Percentiles rank a stretch among this genome's conserved stretches.
phyloP scores from a whole-genome alignment of 2,329 filamentous ascomycete species.

The Trichoderma lentiforme region DNA sequence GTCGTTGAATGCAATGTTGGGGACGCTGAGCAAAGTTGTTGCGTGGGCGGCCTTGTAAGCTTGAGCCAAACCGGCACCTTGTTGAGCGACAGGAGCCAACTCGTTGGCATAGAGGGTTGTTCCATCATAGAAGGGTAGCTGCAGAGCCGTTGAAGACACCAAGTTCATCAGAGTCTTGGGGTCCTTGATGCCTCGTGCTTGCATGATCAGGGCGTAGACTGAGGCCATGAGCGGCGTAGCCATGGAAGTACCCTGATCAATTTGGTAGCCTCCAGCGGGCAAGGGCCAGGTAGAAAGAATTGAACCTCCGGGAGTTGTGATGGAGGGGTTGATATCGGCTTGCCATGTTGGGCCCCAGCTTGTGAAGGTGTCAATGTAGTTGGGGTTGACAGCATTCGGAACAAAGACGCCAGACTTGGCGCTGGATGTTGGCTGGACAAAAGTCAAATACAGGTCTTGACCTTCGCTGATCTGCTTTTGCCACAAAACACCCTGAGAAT shows the following conservation, averaged over 20 bases:
- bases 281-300: slow-evolving; percentile 57
- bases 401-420: neutral
- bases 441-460: neutral
- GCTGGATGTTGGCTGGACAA: neutral
- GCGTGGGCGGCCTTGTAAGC: slow-evolving; percentile 57
- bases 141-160: slow-evolving; percentile 48
- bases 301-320: slow-evolving; percentile 52
- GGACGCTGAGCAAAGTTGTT: slow-evolving; percentile 50
- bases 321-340: slow-evolving; percentile 52
- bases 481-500: slow-evolving; percentile 29
- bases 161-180: slow-evolving; percentile 48
- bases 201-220: slow-evolving; percentile 51
- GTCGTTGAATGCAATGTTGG: slow-evolving; percentile 61
- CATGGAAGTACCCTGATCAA: slow-evolving; percentile 59
- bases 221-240: slow-evolving; percentile 54
- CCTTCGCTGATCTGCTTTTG: neutral
- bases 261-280: slow-evolving; percentile 45
- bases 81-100: slow-evolving; percentile 56
- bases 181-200: slow-evolving; percentile 51
- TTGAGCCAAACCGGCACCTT: slow-evolving; percentile 58
- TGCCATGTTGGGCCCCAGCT: slow-evolving; percentile 62
- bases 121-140: slow-evolving; percentile 47
- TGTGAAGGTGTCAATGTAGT: slow-evolving; percentile 50
- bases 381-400: slow-evolving; percentile 45
- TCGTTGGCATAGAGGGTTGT: slow-evolving; percentile 30